Percentiles rank a stretch among this genome's conserved stretches.
Conservation (phyloP, 192 early-diverging fungal genomes). For the Coemansia sp. region DNA sequence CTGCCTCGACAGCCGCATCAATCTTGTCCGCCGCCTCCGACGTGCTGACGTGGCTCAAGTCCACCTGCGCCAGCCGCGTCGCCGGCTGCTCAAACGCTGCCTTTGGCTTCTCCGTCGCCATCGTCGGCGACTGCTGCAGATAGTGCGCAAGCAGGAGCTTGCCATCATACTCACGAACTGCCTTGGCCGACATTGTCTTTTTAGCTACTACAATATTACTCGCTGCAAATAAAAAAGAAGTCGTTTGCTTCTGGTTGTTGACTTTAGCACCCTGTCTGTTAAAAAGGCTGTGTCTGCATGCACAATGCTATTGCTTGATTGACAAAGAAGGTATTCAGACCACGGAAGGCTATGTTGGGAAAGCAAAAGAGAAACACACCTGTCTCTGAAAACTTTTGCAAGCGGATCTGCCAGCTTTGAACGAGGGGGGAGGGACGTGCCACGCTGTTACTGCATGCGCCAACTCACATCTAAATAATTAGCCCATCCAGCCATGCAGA, state of each 20-base stretch:
- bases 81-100: conserved; percentile 70
- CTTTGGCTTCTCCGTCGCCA: conserved; percentile 52
- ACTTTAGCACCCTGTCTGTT: not conserved
- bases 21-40: conserved; percentile 57
- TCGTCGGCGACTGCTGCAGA: conserved; percentile 71
- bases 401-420: not conserved
- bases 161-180: conserved; percentile 97
- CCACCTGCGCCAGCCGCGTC: conserved; percentile 75
- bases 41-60: conserved; percentile 60
- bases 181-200: conserved; percentile 76
- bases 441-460: not conserved
- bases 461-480: not conserved
- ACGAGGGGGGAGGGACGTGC: not conserved
- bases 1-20: conserved; percentile 62
- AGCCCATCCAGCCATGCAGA: not conserved
- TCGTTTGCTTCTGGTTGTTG: not conserved
- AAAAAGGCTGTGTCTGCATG: not conserved
- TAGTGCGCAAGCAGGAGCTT: conserved; percentile 93
- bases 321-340: not conserved
- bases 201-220: conserved; percentile 1
- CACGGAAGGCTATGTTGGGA: not conserved
- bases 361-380: not conserved
- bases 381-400: not conserved
- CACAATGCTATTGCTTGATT: not conserved
- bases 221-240: conserved; percentile 1